Base-by-base conservation (phyloP, 148 eudicot genomes). In the Camellia lanceoleosa region DNA sequence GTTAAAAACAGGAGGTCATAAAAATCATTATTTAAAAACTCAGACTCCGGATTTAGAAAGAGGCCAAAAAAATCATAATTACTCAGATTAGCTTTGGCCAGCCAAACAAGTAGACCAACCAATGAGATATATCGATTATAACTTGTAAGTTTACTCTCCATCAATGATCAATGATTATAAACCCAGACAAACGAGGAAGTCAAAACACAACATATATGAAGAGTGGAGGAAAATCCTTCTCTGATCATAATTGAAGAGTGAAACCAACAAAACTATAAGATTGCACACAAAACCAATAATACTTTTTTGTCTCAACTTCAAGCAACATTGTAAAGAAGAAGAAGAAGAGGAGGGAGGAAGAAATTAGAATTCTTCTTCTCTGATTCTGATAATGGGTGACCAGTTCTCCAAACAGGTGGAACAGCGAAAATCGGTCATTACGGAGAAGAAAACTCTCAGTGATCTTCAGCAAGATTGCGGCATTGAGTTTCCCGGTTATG, bases 401-500 rank as follows among this genome's bases (percentile, higher is more conserved):
- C 88, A 85, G 15, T 74, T 90, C 54, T 89, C 99, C 10, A 89
- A 87, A 74, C 95, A 89, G 81, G 44, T 87, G 62, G 84, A 91
- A 44, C 86, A 91, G 10, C 68, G 91, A 74, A 91, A 84, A 80
- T 61, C 85, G 1, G 44, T 92, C 60, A 66, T 84, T 14, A 60
- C 83, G 0, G 84, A 93, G 89, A 88, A 90, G 81, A 92, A 89
- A 84, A 41, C 79, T 16, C 83, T 95, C 5, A 71, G 67, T 46
- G 89, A 87, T 81, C 90, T 96, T 16, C 74, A 84, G 58, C 71
- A 88, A 76, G 75, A 74, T 14, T 69, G 78, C 38, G 99, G 99
- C 0, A 84, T 79, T 69, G 92, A 89, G 19, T 96, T 82, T 80
- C 97, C 97, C 2, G 94, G 98, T 51, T 79, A 86, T 52, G 89